A percentile compares a stretch with the other conserved stretches of the same genome.
phyloP scores from a whole-genome alignment of 2,329 filamentous ascomycete genomes.

The Clarireedia homoeocarpa region DNA sequence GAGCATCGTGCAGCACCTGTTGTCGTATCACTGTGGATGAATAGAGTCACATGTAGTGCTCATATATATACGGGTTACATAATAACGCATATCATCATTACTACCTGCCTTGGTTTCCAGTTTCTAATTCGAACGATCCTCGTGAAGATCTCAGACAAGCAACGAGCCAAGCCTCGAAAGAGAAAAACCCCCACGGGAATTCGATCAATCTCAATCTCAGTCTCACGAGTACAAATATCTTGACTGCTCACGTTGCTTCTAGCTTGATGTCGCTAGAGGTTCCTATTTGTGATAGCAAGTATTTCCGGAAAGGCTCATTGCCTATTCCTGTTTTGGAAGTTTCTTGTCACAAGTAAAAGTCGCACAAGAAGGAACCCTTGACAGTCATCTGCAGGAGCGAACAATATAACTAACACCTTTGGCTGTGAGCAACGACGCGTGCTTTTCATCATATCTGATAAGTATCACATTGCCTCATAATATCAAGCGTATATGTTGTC shows the following conservation, averaged over 20 bases:
- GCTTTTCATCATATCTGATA: slow-evolving; percentile 3
- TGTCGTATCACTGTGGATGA: slow-evolving; percentile 3
- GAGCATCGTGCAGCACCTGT: not conserved
- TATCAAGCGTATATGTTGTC: not conserved
- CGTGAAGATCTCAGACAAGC: not conserved
- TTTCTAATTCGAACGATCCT: not conserved
- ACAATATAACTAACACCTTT: not conserved
- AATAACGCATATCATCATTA: not conserved
- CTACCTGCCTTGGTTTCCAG: not conserved
- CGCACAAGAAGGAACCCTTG: no score
- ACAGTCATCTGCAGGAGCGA: slow-evolving; percentile 6
- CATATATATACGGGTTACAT: not conserved
- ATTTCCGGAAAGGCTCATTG: not conserved
- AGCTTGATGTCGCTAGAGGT: not conserved
- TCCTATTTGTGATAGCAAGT: slow-evolving; percentile 1
- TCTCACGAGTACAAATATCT: not conserved
- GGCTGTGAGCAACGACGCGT: slow-evolving; percentile 1
- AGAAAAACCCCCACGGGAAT: not conserved
- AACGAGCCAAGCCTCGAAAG: not conserved
- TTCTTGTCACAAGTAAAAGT: not conserved
- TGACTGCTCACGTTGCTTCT: not conserved
- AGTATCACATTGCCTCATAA: not conserved
- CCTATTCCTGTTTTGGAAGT: not conserved
- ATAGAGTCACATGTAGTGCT: not conserved
- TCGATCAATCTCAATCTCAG: no score